Conservation (phyloP, 345 rosid genomes). For the Sonneratia caseolaris region DNA sequence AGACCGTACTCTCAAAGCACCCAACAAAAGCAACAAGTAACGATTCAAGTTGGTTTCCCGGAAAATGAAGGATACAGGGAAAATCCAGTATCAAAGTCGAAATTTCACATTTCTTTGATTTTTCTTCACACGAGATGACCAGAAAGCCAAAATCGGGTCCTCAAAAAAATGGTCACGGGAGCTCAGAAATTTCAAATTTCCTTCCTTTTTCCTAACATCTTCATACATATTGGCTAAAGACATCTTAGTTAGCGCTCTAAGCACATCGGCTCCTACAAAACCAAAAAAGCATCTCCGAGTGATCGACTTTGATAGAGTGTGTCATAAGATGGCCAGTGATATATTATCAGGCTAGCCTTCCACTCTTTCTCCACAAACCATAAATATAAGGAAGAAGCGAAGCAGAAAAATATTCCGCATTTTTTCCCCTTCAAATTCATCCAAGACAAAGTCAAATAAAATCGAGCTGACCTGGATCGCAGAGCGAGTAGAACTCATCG, state of each 20-base stretch:
- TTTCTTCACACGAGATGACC: not conserved
- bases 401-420: not conserved
- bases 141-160: not conserved
- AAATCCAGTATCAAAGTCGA: not conserved
- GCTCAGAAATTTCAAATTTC: not conserved
- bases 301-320: not conserved
- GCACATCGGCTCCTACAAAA: not conserved
- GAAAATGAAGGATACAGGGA: not conserved
- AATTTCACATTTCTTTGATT: no score
- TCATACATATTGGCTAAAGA: not conserved
- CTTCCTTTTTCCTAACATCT: not conserved
- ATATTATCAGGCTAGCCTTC: not conserved
- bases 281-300: not conserved
- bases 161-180: not conserved
- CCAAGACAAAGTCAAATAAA: not conserved
- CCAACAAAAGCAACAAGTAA: not conserved
- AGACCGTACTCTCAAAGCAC: not conserved
- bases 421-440: not conserved
- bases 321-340: not conserved
- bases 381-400: no score
- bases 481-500: constrained; percentile 72
- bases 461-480: constrained; percentile 82
- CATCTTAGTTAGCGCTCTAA: not conserved
- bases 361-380: not conserved
- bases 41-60: not conserved